Evolutionary conservation across 805 yeast genomes (phyloP), one percentile per base, ranked within the genome.

Genomic region (Kuraishia floccosa): DNA sequence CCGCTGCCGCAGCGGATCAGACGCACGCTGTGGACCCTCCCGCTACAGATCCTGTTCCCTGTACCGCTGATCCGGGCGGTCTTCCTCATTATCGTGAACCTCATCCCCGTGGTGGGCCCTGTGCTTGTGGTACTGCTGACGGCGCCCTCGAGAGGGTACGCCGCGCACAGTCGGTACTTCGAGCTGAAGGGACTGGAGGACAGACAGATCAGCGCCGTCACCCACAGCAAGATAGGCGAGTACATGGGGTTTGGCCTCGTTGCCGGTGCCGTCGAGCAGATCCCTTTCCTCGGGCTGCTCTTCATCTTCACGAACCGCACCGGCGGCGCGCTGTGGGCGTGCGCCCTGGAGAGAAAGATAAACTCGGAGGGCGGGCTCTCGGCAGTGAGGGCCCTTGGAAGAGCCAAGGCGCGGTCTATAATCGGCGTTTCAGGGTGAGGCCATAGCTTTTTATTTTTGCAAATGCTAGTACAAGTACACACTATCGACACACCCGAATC

Each of bases 401-500:
- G n/a, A n/a, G n/a, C n/a, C n/a, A n/a, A n/a, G n/a, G n/a, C n/a
- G n/a, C n/a, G n/a, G n/a, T n/a, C n/a, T n/a, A n/a, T n/a, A n/a
- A n/a, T n/a, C n/a, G n/a, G n/a, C n/a, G n/a, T n/a, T n/a, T n/a
- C n/a, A n/a, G n/a, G n/a, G n/a, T n/a, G n/a, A n/a, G 28, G 28
- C 28, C 8, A 25, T 25, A 6, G 7, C 18, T 6, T 13, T 7
- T 7, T 7, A 7, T 7, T 13, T 8, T 17, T 25, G n/a, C 23
- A 20, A 20, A 9, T 13, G 8, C 28, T 47, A 56, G 36, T 66
- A 63, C 25, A 84, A 57, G 37, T 75, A 72, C 23, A 86, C 65
- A 46, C 86, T 81, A 54, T 91, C 98, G 25, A 91, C 83, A 54
- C 96, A 86, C 5, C 97, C 99, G 56, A 83, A 89, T 1, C 99